Evolutionary conservation across 2,329 filamentous ascomycete species (phyloP), one percentile per base, ranked within the genome.

Genomic region (Aspergillus ochraceus): DNA sequence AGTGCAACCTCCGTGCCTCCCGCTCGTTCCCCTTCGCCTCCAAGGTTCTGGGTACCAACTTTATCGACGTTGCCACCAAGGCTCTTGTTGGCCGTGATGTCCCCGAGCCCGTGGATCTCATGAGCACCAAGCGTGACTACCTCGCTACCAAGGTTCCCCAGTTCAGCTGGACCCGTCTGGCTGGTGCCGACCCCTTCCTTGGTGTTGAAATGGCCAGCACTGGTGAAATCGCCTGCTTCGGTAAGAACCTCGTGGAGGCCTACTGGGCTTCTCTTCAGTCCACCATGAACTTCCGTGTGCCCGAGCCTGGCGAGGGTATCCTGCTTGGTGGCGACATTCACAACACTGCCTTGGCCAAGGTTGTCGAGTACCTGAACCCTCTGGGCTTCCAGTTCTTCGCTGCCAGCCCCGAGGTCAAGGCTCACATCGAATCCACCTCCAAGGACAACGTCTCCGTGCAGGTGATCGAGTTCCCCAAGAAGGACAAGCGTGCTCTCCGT

Each of bases 231-330:
- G 95, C 95, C 67, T 98, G 95, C 83, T 99, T 99, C 80, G 95
- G 95, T 65, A 97, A 95, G 82, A 85, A 97, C 73, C 86, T 99
- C 11, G 85, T 98, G 53, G 95, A 99, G 77, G 95, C 95, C 56
- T 99, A 99, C 86, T 99, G 95, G 95, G 85, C 93, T 26, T 96
- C 93, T 19, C 83, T 97, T 63, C 95, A 99, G 80, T 95, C 92
- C 20, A 94, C 91, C 70, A 99, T 98, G 94, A 99, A 98, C 87
- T 98, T 98, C 91, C 91, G 93, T 69, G 86, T 97, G 71, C 95
- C 95, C 49, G 89, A 96, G 77, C 91, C 92, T 55, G 95, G 95
- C 66, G 92, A 97, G 83, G 94, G 95, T 80, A 88, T 99, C 60
- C 88, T 99, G 55, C 91, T 99, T 66, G 95, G 95, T 65, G 95